Evolutionary conservation across 2,329 filamentous ascomycete species (phyloP).

Genomic region (Claviceps cyperi): DNA sequence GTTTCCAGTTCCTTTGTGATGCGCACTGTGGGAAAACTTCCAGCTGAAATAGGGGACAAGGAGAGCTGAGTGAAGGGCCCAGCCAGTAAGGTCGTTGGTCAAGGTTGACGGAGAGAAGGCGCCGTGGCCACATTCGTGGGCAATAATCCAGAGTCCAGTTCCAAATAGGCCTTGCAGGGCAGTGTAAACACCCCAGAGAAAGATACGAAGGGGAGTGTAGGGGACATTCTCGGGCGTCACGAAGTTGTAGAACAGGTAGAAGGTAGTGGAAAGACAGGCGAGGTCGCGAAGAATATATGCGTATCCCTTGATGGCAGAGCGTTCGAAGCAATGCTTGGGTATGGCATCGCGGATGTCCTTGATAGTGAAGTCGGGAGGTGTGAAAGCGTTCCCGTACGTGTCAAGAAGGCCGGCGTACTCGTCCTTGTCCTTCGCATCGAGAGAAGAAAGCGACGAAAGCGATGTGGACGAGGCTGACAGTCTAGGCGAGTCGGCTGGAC

Average conservation of each 20-base stretch:
- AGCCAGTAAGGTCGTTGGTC: constrained; percentile 84
- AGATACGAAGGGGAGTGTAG: constrained; percentile 49
- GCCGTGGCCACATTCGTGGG: constrained; percentile 95
- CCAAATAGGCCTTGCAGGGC: constrained; percentile 82
- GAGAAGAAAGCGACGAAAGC: constrained; percentile 73
- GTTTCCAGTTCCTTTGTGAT: constrained; percentile 97
- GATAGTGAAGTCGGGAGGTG: constrained; percentile 90
- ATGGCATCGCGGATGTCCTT: constrained; percentile 96
- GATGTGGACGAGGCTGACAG: constrained; percentile 72
- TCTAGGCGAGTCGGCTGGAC: constrained; percentile 45
- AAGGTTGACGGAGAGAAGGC: constrained; percentile 87
- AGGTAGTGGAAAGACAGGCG: constrained; percentile 55
- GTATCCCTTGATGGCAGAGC: constrained; percentile 62
- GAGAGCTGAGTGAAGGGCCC: constrained; percentile 75
- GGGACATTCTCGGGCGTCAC: constrained; percentile 75
- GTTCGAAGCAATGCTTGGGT: constrained; percentile 91
- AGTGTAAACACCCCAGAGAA: constrained; percentile 51
- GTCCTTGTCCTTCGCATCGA: constrained; percentile 28
- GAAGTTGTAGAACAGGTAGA: constrained; percentile 79
- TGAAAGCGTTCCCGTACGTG: constrained; percentile 89
- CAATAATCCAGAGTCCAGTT: constrained; percentile 90
- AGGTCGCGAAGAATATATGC: constrained; percentile 77
- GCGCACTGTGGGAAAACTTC: constrained; percentile 98
- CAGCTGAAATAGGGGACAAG: constrained; percentile 97
- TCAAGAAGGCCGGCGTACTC: constrained; percentile 60